phyloP scores from a whole-genome alignment of 2,329 filamentous ascomycete species.

The Botrytis aclada region DNA sequence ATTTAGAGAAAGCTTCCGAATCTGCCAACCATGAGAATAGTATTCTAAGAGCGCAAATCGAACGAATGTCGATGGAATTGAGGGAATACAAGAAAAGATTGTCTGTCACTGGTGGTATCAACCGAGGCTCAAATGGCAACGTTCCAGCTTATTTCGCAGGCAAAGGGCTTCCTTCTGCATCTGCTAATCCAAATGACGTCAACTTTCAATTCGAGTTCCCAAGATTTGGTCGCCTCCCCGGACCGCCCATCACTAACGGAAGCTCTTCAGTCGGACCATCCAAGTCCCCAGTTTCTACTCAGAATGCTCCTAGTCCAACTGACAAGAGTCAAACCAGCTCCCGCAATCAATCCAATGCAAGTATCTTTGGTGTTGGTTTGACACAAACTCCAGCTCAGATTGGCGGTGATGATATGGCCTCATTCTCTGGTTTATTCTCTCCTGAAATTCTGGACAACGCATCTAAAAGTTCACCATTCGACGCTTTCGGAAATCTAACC shows the following conservation, averaged over 20 bases:
- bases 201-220: slow-evolving; percentile 97
- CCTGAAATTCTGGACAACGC: slow-evolving; percentile 50
- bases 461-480: slow-evolving; percentile 41
- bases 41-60: slow-evolving; percentile 79
- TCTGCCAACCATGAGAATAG: slow-evolving; percentile 82
- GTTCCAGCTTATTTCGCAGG: slow-evolving; percentile 38
- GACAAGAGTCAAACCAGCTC: slow-evolving; percentile 32
- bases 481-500: slow-evolving; percentile 43
- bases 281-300: slow-evolving; percentile 25
- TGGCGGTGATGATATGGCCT: slow-evolving; percentile 46
- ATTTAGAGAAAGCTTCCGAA: slow-evolving; percentile 79
- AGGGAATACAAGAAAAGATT: slow-evolving; percentile 88
- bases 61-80: slow-evolving; percentile 80
- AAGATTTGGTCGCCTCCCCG: slow-evolving; percentile 75
- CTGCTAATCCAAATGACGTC: slow-evolving; percentile 62
- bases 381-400: slow-evolving; percentile 28
- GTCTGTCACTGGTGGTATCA: slow-evolving; percentile 48
- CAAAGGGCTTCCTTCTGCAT: slow-evolving; percentile 47
- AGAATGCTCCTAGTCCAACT: slow-evolving; percentile 27
- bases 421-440: slow-evolving; percentile 58
- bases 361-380: slow-evolving; percentile 36
- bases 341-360: slow-evolving; percentile 32
- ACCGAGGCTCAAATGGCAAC: slow-evolving; percentile 25
- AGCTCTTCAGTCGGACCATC: slow-evolving; percentile 25
- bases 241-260: slow-evolving; percentile 38